phyloP scores from a whole-genome alignment of 2,329 filamentous ascomycete species.

The Colletotrichum sp. region DNA sequence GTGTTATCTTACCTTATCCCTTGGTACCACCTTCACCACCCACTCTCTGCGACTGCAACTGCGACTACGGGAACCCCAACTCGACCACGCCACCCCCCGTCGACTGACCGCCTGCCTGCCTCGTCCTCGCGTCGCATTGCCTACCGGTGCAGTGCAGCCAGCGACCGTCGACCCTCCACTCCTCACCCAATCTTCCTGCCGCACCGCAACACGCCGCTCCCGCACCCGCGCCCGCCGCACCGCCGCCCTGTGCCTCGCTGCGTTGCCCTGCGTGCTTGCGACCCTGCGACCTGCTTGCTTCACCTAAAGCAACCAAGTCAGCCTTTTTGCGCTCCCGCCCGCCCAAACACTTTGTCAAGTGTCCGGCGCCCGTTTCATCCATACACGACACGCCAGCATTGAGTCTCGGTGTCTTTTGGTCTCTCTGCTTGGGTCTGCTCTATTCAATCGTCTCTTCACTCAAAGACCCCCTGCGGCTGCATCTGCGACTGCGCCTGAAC shows the following conservation, averaged over 20 bases:
- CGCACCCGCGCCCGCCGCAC: background rate
- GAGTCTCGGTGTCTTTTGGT: background rate
- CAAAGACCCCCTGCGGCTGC: background rate
- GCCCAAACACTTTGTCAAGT: conserved; percentile 1
- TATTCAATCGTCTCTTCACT: background rate
- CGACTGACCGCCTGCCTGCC: background rate
- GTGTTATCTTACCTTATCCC: background rate
- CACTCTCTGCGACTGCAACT: background rate
- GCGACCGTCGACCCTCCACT: background rate
- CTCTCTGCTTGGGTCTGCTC: background rate
- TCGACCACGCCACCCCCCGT: background rate
- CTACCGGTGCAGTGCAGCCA: background rate
- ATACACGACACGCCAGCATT: conserved; percentile 9
- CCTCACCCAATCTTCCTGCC: background rate
- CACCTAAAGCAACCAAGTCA: background rate
- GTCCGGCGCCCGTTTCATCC: conserved; percentile 18
- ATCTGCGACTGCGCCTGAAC: background rate
- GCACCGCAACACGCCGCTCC: background rate
- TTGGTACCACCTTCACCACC: background rate
- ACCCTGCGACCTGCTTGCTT: background rate
- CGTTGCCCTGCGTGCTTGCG: background rate
- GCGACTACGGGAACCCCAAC: background rate
- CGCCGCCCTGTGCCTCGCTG: background rate
- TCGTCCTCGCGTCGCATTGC: background rate
- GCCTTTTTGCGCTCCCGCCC: background rate